phyloP scores from a whole-genome alignment of 2,329 filamentous ascomycete genomes.

The Cladophialophora psammophila region DNA sequence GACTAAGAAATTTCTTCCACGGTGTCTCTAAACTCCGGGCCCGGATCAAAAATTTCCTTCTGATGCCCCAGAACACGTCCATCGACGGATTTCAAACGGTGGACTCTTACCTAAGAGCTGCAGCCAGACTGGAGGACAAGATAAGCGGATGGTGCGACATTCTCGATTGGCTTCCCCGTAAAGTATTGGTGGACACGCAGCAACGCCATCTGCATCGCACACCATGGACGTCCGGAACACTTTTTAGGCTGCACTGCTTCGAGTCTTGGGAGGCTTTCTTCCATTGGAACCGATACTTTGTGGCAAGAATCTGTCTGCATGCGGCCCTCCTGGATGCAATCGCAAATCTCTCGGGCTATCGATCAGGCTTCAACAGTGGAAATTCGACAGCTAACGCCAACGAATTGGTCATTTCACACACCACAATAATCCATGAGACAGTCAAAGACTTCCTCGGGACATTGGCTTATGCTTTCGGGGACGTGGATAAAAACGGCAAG shows the following conservation, averaged over 20 bases:
- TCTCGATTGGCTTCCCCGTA: slow-evolving; percentile 27
- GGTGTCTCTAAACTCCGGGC: slow-evolving; percentile 31
- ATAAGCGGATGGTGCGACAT: slow-evolving; percentile 30
- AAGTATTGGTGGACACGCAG: slow-evolving; percentile 15
- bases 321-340: slow-evolving; percentile 27
- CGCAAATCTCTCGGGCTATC: neutral
- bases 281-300: slow-evolving; percentile 33
- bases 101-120: slow-evolving; percentile 27
- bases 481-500: slow-evolving; percentile 26
- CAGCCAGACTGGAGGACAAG: slow-evolving; percentile 28
- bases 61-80: slow-evolving; percentile 6
- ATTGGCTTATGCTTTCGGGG: slow-evolving; percentile 30
- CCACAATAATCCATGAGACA: slow-evolving; percentile 22
- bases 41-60: slow-evolving; percentile 32
- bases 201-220: slow-evolving; percentile 8
- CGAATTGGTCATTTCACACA: slow-evolving; percentile 22
- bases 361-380: neutral
- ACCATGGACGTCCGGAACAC: slow-evolving; percentile 22
- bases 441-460: slow-evolving; percentile 29
- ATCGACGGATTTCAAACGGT: slow-evolving; percentile 16
- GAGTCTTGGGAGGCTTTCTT: slow-evolving; percentile 31
- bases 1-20: slow-evolving; percentile 30
- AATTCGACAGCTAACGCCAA: neutral
- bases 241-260: slow-evolving; percentile 28
- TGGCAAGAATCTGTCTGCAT: slow-evolving; percentile 30